Conservation (phyloP, 257 asterid species). For the Nicotiana obtusifolia region DNA sequence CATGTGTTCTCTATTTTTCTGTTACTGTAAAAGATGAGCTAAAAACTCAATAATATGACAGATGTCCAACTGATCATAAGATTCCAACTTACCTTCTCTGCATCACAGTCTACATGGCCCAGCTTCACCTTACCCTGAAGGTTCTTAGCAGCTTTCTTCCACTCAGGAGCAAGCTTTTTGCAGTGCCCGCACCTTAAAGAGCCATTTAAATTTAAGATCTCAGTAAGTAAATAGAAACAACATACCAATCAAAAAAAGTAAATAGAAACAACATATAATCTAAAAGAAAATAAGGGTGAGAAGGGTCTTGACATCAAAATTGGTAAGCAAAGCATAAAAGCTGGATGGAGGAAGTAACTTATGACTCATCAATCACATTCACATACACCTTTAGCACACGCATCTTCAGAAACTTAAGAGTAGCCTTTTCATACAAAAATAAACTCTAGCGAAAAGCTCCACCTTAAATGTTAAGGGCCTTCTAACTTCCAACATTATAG, state of each 20-base stretch:
- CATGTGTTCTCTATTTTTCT: neutral
- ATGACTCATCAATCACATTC: neutral
- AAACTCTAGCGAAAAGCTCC: neutral
- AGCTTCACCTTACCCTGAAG: slow-evolving; percentile 90
- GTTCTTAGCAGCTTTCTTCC: slow-evolving; percentile 93
- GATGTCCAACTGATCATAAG: neutral
- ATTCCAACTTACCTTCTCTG: slow-evolving; percentile 60
- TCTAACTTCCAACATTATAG: neutral
- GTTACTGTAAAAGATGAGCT: neutral
- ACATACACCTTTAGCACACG: neutral
- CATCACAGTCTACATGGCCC: slow-evolving; percentile 97
- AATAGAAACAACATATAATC: neutral
- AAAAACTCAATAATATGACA: neutral
- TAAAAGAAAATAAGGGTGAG: neutral
- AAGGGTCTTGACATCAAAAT: neutral
- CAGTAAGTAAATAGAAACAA: neutral
- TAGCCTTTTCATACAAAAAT: neutral
- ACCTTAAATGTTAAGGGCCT: neutral
- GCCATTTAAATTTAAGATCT: neutral
- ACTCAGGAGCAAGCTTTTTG: slow-evolving; percentile 97
- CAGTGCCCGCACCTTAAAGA: slow-evolving; percentile 93
- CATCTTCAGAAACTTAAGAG: neutral
- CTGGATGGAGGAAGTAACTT: neutral
- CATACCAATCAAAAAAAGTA: neutral
- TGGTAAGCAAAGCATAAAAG: neutral